Conservation (phyloP, 2,329 filamentous ascomycete genomes). For the Fusarium secorum region DNA sequence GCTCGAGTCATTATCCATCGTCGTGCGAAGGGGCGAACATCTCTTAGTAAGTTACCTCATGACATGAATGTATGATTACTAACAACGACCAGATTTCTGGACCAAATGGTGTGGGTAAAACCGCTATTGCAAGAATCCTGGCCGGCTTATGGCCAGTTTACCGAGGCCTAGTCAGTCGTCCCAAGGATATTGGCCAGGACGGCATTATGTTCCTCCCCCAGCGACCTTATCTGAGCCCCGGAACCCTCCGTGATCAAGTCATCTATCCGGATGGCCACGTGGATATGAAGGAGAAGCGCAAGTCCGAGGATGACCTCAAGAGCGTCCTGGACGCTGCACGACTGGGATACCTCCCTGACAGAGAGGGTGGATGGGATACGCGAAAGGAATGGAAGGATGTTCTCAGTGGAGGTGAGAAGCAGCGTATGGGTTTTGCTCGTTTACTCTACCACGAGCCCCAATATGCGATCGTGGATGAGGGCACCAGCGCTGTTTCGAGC, state of each 20-base stretch:
- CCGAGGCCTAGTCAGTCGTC: slow-evolving; percentile 87
- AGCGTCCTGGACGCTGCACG: slow-evolving; percentile 81
- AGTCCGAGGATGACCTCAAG: slow-evolving; percentile 80
- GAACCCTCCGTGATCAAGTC: slow-evolving; percentile 93
- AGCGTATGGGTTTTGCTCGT: slow-evolving; percentile 89
- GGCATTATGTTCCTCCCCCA: slow-evolving; percentile 99
- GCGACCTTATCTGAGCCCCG: slow-evolving; percentile 88
- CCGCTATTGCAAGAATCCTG: slow-evolving; percentile 83
- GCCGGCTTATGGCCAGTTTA: slow-evolving; percentile 97
- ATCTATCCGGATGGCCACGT: slow-evolving; percentile 96
- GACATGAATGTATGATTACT: slow-evolving; percentile 7
- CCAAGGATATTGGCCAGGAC: slow-evolving; percentile 80
- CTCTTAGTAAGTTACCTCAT: slow-evolving; percentile 65
- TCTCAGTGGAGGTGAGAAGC: slow-evolving; percentile 96
- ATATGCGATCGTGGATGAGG: slow-evolving; percentile 95
- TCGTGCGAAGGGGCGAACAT: slow-evolving; percentile 90
- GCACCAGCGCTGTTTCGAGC: slow-evolving; percentile 90
- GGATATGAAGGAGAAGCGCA: slow-evolving; percentile 86
- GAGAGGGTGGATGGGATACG: slow-evolving; percentile 96
- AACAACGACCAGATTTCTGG: slow-evolving; percentile 73
- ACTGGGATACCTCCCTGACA: slow-evolving; percentile 86
- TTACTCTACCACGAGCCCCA: slow-evolving; percentile 93
- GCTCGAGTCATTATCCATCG: slow-evolving; percentile 85
- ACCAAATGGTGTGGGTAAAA: slow-evolving; percentile 94
- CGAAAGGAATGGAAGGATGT: slow-evolving; percentile 99